phyloP scores from a whole-genome alignment of 2,329 filamentous ascomycete genomes.

The Aspergillus versicolor region DNA sequence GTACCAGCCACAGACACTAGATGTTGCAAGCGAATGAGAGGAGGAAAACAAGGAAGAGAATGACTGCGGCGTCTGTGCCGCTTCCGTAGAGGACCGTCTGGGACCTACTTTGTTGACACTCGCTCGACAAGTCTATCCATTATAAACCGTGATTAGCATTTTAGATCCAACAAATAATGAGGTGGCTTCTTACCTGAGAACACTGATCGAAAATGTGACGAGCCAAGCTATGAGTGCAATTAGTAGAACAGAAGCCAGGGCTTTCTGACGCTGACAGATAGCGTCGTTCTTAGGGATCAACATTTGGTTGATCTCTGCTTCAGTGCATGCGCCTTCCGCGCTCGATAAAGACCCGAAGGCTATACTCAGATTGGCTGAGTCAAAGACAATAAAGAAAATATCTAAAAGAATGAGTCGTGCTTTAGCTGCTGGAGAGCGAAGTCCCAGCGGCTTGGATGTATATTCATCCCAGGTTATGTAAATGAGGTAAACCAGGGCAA shows the following conservation, averaged over 20 bases:
- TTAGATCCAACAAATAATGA: constrained; percentile 19
- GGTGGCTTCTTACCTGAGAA: constrained; percentile 59
- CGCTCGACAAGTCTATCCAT: constrained; percentile 39
- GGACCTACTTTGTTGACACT: constrained; percentile 22
- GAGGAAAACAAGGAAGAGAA: neutral
- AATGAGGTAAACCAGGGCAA: constrained; percentile 84
- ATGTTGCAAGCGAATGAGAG: neutral
- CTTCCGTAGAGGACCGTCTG: neutral
- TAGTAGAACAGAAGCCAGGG: constrained; percentile 74
- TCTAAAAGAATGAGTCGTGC: constrained; percentile 87
- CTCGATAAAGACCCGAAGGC: constrained; percentile 80
- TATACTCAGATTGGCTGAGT: constrained; percentile 85
- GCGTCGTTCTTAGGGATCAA: constrained; percentile 38
- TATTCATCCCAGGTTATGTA: constrained; percentile 98
- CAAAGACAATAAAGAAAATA: constrained; percentile 95
- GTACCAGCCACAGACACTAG: constrained; percentile 7
- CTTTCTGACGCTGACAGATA: constrained; percentile 65
- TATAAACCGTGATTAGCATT: constrained; percentile 17
- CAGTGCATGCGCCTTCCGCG: constrained; percentile 59
- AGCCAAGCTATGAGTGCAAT: constrained; percentile 87
- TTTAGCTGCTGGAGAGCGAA: constrained; percentile 81
- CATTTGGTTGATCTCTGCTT: constrained; percentile 37
- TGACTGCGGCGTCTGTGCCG: neutral
- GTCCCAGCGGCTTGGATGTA: constrained; percentile 84
- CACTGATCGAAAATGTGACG: constrained; percentile 82